Conservation (phyloP, 371 early-diverging fungal species). For the Rhizopus arrhizus region DNA sequence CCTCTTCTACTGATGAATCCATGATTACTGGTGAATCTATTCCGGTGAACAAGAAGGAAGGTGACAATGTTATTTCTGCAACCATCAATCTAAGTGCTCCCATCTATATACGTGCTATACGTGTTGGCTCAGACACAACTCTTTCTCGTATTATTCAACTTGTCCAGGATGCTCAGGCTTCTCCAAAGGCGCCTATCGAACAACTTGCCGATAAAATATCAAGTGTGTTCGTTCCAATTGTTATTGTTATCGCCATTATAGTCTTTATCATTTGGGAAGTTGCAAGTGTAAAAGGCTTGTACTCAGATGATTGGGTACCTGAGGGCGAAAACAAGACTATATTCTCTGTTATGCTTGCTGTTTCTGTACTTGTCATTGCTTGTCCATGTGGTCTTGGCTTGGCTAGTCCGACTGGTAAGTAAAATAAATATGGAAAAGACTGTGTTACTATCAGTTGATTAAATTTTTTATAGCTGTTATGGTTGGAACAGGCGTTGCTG, state of each 20-base stretch:
- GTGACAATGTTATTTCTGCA: slow-evolving; percentile 59
- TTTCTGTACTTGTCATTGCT: slow-evolving; percentile 73
- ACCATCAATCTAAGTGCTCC: slow-evolving; percentile 61
- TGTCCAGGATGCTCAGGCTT: slow-evolving; percentile 71
- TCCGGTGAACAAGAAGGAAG: slow-evolving; percentile 65
- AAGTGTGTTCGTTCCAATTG: slow-evolving; percentile 60
- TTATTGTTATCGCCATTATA: slow-evolving; percentile 56
- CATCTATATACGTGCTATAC: slow-evolving; percentile 62
- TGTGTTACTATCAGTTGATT: not conserved
- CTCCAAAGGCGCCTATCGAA: slow-evolving; percentile 69
- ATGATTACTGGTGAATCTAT: slow-evolving; percentile 86
- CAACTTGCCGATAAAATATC: slow-evolving; percentile 68
- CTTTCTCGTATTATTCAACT: slow-evolving; percentile 66
- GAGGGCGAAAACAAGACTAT: slow-evolving; percentile 45
- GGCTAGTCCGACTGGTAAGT: slow-evolving; percentile 74
- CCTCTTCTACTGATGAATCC: slow-evolving; percentile 70
- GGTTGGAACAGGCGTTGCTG: slow-evolving; percentile 90
- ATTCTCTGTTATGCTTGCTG: slow-evolving; percentile 49
- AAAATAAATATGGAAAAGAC: not conserved
- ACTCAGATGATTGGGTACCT: slow-evolving; percentile 52
- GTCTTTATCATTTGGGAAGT: slow-evolving; percentile 65
- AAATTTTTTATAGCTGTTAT: slow-evolving; percentile 66
- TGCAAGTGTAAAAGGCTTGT: slow-evolving; percentile 31
- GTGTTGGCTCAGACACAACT: slow-evolving; percentile 63
- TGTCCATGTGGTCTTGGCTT: slow-evolving; percentile 76